Percentiles rank a stretch among this genome's conserved stretches.
Conservation (phyloP, 1,284 basidiomycete genomes). For the Microbotryum lychnidis-dioicae region DNA sequence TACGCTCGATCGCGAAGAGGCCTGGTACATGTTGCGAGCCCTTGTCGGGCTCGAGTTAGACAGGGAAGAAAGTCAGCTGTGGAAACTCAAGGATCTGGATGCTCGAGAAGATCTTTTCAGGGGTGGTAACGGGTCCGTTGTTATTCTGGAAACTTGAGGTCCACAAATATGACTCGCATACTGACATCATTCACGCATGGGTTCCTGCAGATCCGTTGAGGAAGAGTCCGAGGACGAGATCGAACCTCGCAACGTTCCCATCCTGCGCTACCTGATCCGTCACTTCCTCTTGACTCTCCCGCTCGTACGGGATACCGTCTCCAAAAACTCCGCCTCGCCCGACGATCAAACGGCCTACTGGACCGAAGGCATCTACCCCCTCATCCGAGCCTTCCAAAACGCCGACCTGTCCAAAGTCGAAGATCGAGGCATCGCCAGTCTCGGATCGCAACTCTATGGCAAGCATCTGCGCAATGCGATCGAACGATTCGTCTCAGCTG, state of each 20-base stretch:
- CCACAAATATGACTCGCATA: no score
- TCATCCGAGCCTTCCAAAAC: slow-evolving; percentile 18
- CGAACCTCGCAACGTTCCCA: slow-evolving; percentile 22
- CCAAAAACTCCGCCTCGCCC: not conserved
- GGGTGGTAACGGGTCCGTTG: not conserved
- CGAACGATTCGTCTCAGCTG: slow-evolving; percentile 24
- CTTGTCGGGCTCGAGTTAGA: slow-evolving; percentile 21
- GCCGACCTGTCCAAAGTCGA: slow-evolving; percentile 19
- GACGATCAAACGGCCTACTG: slow-evolving; percentile 9
- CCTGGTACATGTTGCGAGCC: slow-evolving; percentile 22
- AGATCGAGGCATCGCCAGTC: slow-evolving; percentile 4
- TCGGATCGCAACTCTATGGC: not conserved
- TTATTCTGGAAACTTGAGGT: not conserved
- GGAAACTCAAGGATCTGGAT: slow-evolving; percentile 18
- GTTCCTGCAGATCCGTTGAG: not conserved
- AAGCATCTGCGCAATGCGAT: slow-evolving; percentile 14
- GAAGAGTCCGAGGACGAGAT: slow-evolving; percentile 7
- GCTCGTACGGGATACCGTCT: slow-evolving; percentile 29
- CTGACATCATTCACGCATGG: no score
- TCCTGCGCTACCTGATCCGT: slow-evolving; percentile 32
- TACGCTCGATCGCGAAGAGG: slow-evolving; percentile 8
- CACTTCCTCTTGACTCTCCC: slow-evolving; percentile 33
- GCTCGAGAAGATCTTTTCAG: not conserved
- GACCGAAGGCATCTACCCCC: slow-evolving; percentile 19
- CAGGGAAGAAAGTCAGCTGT: slow-evolving; percentile 14